Evolutionary conservation across 306 rosid genomes (phyloP).

Genomic region (Cicer cuneatum): DNA sequence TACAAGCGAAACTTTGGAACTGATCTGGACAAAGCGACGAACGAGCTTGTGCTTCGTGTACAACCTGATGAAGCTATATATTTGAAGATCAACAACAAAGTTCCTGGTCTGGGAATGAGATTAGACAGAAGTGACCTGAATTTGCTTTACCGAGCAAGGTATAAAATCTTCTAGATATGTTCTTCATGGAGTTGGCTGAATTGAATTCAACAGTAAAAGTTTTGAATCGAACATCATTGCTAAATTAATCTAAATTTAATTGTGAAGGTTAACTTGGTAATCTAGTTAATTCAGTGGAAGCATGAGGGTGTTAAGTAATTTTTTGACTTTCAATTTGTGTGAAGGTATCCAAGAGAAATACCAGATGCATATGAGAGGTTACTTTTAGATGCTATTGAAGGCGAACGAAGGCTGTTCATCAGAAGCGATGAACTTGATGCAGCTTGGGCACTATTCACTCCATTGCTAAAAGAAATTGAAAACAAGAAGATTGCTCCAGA

Average conservation of each 20-base stretch:
- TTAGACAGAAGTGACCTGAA: conserved; percentile 90
- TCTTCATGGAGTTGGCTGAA: conserved; percentile 28
- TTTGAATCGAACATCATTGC: conserved; percentile 9
- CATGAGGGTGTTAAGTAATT: not conserved
- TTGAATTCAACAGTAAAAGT: conserved; percentile 24
- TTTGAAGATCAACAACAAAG: conserved; percentile 95
- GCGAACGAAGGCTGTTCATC: conserved; percentile 87
- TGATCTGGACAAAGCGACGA: conserved; percentile 87
- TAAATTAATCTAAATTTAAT: not conserved
- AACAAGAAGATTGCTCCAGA: conserved; percentile 85
- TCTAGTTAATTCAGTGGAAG: not conserved
- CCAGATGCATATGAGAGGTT: conserved; percentile 98
- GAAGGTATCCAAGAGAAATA: conserved; percentile 85
- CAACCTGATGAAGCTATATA: conserved; percentile 97
- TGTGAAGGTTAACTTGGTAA: not conserved
- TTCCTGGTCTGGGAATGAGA: conserved; percentile 98
- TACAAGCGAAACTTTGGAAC: conserved; percentile 88
- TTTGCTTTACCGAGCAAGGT: conserved; percentile 89
- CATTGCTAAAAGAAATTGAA: conserved; percentile 88
- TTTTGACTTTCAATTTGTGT: conserved; percentile 39
- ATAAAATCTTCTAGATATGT: conserved; percentile 28
- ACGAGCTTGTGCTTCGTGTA: conserved; percentile 97
- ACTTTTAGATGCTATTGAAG: conserved; percentile 92
- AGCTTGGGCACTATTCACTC: conserved; percentile 92
- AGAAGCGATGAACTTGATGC: conserved; percentile 98